Conservation (phyloP, 164 flowering plant genomes). For the Aristolochia californica region DNA sequence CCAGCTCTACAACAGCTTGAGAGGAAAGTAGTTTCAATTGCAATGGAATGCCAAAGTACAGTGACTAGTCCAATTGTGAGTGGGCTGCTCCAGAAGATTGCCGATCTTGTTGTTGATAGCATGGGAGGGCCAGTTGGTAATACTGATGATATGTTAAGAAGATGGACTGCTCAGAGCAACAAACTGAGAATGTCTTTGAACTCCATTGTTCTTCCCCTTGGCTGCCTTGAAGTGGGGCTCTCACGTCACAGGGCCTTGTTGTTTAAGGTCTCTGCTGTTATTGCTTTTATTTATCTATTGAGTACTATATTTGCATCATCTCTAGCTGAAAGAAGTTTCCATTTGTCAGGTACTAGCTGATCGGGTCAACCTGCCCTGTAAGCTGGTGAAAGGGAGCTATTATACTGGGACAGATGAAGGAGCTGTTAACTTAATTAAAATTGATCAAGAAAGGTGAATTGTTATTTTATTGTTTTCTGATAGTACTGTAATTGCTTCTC, state of each 20-base stretch:
- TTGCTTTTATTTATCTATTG: neutral
- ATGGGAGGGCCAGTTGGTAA: constrained; percentile 96
- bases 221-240: constrained; percentile 80
- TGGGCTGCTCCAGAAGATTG: constrained; percentile 73
- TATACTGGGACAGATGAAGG: constrained; percentile 98
- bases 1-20: constrained; percentile 61
- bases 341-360: constrained; percentile 80
- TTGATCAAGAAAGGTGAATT: constrained; percentile 62
- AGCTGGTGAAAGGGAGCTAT: constrained; percentile 93
- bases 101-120: constrained; percentile 68
- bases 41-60: constrained; percentile 34
- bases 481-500: too few relatives aligned
- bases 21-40: constrained; percentile 37
- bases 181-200: constrained; percentile 51
- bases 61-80: constrained; percentile 28
- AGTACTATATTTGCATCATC: neutral
- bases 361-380: constrained; percentile 77
- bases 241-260: constrained; percentile 96
- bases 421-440: constrained; percentile 80
- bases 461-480: too few relatives aligned
- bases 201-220: constrained; percentile 71
- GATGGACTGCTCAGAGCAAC: constrained; percentile 58
- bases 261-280: constrained; percentile 54
- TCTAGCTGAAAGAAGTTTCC: neutral
- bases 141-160: constrained; percentile 70